Percentiles rank a stretch among this genome's conserved stretches.
Evolutionary conservation across 768 basidiomycete genomes (phyloP).

Genomic region (Hypsizygus marmoreus): DNA sequence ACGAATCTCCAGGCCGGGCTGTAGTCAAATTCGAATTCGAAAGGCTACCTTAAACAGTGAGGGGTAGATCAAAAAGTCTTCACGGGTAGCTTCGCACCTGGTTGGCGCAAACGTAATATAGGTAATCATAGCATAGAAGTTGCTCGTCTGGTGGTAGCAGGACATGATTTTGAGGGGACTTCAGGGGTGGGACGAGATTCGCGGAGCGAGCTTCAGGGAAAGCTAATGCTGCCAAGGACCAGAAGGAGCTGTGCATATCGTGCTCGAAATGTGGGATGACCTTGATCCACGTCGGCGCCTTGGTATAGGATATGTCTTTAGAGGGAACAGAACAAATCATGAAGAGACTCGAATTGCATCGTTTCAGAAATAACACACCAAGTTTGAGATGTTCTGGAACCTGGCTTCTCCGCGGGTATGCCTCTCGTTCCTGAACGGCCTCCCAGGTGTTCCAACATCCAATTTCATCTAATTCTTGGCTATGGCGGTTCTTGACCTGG

Average conservation of each 20-base stretch:
- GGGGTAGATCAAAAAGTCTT: slow-evolving; percentile 4
- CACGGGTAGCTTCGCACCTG: slow-evolving; percentile 34
- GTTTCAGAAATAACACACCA: slow-evolving; percentile 37
- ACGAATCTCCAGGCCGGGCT: slow-evolving; percentile 61
- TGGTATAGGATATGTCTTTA: slow-evolving; percentile 55
- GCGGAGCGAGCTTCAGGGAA: slow-evolving; percentile 45
- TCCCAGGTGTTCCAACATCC: slow-evolving; percentile 62
- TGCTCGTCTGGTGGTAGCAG: slow-evolving; percentile 54
- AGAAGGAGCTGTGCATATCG: slow-evolving; percentile 47
- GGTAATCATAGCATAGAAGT: slow-evolving; percentile 52
- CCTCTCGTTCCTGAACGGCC: slow-evolving; percentile 41
- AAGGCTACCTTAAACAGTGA: slow-evolving; percentile 36
- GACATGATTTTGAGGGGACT: slow-evolving; percentile 40
- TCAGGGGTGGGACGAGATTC: slow-evolving; percentile 38
- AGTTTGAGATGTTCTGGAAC: slow-evolving; percentile 40
- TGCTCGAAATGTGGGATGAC: slow-evolving; percentile 45
- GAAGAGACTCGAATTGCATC: background rate
- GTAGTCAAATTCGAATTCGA: slow-evolving; percentile 57
- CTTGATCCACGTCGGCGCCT: slow-evolving; percentile 49
- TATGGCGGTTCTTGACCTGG: slow-evolving; percentile 54
- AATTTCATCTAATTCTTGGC: slow-evolving; percentile 43
- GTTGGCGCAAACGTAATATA: slow-evolving; percentile 50
- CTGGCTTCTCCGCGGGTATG: slow-evolving; percentile 39
- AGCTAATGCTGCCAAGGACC: slow-evolving; percentile 46
- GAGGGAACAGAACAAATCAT: slow-evolving; percentile 16